Base-by-base conservation (phyloP, 441 rosid genomes). In the Populus trichocarpa region DNA sequence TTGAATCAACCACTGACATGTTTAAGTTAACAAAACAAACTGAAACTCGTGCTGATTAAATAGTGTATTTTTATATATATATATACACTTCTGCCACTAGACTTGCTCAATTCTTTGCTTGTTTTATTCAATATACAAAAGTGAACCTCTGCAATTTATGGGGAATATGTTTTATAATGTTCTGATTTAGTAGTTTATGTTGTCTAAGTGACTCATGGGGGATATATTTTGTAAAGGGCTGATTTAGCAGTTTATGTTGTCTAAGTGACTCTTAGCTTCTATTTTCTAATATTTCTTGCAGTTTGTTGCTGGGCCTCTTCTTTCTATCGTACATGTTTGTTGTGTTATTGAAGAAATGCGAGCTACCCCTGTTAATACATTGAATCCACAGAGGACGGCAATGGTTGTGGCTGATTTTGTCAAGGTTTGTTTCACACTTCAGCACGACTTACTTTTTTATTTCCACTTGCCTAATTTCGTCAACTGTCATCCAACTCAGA, bases 321-420 rank as follows among this genome's bases (percentile, higher is more conserved):
- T 96, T 66, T 96, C 98, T 46, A 75, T 74, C 42, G 61, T 88
- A 69, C 98, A 94, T 80, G 87, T 96, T 66, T 91, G 57, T 77
- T 57, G 94, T 38, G 97, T 94, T 14, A 67, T 85, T 72, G 93
- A 96, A 85, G 98, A 96, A 85, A 96, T 96, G 97, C 84, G 91
- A 76, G 96, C 94, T 73, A 86, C 89, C 75, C 98, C 98, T 0
- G 88, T 94, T 79, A 92, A 90, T 84, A 90, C 99, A 57, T 78
- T 96, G 83, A 94, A 96, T 89, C 96, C 97, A 32, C 98, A 94
- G 85, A 88, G 97, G 85, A 90, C 96, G 33, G 98, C 97, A 72
- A 76, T 96, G 88, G 82, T 94, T 50, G 96, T 94, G n/a, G 93
- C 94, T 69, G 91, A 96, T 80, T 96, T 90, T 85, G 83, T 92